Evolutionary conservation across 2,329 filamentous ascomycete species (phyloP).

Genomic region (Xylariaceae sp.): DNA sequence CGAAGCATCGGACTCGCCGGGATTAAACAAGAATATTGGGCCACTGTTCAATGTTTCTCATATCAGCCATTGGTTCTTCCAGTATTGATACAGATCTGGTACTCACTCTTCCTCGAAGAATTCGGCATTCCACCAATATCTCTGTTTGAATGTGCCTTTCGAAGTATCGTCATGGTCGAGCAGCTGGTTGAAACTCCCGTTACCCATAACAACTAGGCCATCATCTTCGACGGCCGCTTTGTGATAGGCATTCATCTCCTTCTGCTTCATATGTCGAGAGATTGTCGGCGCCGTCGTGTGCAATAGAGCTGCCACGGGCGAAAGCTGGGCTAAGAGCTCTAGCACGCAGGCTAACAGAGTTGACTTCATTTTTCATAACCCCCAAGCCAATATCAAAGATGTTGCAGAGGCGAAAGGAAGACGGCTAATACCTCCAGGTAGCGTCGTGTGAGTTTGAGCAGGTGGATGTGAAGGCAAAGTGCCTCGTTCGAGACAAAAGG

Average conservation of each 20-base stretch:
- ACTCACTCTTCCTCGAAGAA: constrained; percentile 21
- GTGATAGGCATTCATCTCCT: constrained; percentile 1
- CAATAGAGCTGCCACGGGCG: neutral
- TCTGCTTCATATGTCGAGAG: constrained; percentile 7
- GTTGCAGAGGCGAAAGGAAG: too few species aligned
- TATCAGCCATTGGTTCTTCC: neutral
- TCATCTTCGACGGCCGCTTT: neutral
- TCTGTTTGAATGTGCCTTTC: constrained; percentile 17
- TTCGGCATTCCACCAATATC: constrained; percentile 19
- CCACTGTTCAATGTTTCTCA: constrained; percentile 9
- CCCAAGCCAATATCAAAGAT: neutral
- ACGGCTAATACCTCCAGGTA: too few species aligned
- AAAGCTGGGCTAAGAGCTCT: constrained; percentile 9
- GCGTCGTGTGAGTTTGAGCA: too few species aligned
- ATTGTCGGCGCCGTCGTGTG: constrained; percentile 4
- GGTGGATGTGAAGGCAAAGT: too few species aligned
- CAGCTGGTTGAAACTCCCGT: constrained; percentile 14
- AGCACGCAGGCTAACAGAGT: constrained; percentile 1
- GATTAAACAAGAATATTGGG: constrained; percentile 22
- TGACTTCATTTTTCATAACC: constrained; percentile 5
- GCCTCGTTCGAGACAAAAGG: too few species aligned
- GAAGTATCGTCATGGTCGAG: constrained; percentile 11
- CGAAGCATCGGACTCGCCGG: constrained; percentile 18
- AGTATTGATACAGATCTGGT: neutral
- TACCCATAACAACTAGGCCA: constrained; percentile 9